phyloP scores from a whole-genome alignment of 768 basidiomycete species.

The Kondoa malvinella region DNA sequence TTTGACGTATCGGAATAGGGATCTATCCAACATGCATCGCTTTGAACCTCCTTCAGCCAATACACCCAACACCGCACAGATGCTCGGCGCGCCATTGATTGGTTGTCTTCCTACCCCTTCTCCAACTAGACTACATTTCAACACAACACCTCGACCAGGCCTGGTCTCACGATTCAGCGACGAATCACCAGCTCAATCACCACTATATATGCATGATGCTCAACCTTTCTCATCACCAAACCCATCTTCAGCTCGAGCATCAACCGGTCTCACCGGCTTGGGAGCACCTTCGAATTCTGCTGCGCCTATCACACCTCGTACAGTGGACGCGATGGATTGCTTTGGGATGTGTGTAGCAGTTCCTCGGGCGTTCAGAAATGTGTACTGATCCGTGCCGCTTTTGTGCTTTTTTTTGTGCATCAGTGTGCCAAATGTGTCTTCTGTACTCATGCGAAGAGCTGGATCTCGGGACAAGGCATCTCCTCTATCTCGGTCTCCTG shows the following conservation, averaged over 20 bases:
- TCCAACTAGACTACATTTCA: neutral
- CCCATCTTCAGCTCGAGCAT: neutral
- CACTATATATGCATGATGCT: neutral
- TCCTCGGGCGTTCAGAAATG: neutral
- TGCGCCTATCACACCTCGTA: neutral
- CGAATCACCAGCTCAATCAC: conserved; percentile 1
- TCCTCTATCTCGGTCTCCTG: neutral
- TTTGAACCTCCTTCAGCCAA: neutral
- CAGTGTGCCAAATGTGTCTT: neutral
- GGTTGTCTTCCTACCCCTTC: conserved; percentile 4
- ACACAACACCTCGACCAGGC: conserved; percentile 3
- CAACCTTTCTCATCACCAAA: neutral
- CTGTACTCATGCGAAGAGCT: neutral
- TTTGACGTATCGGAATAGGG: neutral
- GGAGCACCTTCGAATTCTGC: neutral
- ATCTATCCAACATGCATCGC: conserved; percentile 5
- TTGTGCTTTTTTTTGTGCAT: neutral
- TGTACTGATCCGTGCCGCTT: too few species aligned
- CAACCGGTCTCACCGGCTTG: neutral
- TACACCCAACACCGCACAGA: neutral
- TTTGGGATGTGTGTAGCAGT: neutral
- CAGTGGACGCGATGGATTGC: neutral
- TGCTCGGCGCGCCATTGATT: neutral
- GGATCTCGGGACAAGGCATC: neutral
- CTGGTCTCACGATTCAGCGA: conserved; percentile 6